Percentiles rank a stretch among this genome's conserved stretches.
These are phyloP conservation scores for Nigrograna mackinnonii DNA, from an alignment of 2,329 filamentous ascomycete species.

Conservation along the genomic window DNA sequence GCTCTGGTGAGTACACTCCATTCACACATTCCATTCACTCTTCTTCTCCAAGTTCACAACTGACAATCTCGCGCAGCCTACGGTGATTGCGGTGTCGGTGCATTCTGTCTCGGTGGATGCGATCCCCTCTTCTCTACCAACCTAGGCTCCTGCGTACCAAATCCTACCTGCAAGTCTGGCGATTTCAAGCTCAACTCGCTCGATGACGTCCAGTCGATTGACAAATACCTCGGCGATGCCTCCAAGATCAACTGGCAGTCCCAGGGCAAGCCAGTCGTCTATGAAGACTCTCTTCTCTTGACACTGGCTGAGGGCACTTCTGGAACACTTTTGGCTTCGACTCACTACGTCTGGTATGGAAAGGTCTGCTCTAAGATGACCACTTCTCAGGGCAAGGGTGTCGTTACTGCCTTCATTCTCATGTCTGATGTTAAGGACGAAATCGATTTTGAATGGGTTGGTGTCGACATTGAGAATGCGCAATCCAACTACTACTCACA, in stretches of 20 bases:
- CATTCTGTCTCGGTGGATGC: conserved; percentile 94
- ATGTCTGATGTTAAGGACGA: conserved; percentile 96
- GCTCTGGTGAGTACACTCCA: conserved; percentile 36
- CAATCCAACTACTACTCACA: conserved; percentile 99
- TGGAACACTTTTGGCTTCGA: conserved; percentile 83
- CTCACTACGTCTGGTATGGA: conserved; percentile 95
- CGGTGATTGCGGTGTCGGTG: conserved; percentile 88
- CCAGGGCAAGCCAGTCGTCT: conserved; percentile 72
- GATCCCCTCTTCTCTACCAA: conserved; percentile 83
- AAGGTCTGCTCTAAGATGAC: conserved; percentile 85
- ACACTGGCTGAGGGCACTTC: conserved; percentile 88
- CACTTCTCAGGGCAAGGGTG: conserved; percentile 81
- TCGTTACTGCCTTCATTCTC: conserved; percentile 96
- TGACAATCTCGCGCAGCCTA: conserved; percentile 66
- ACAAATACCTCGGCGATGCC: conserved; percentile 84
- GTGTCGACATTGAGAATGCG: conserved; percentile 72
- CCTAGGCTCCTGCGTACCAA: conserved; percentile 83
- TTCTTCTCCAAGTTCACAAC: neutral
- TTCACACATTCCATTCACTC: conserved; percentile 43
- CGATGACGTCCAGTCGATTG: conserved; percentile 70
- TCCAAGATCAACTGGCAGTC: conserved; percentile 84
- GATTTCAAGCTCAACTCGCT: conserved; percentile 75
- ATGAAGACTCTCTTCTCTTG: conserved; percentile 70
- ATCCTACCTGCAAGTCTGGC: conserved; percentile 76
- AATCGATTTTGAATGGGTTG: conserved; percentile 96